phyloP scores from a whole-genome alignment of 305 asterid genomes.

The Coffea humblotiana region DNA sequence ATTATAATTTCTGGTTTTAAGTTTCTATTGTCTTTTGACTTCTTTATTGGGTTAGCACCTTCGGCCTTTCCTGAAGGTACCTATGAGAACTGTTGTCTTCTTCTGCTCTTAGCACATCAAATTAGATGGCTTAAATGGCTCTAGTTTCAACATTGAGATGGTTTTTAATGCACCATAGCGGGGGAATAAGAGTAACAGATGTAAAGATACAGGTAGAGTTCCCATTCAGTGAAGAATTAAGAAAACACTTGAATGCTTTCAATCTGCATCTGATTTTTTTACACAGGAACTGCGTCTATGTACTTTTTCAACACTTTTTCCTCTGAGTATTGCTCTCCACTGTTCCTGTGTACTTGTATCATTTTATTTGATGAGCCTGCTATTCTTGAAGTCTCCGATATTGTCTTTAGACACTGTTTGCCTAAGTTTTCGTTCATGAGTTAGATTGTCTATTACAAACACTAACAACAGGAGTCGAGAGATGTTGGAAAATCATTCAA shows the following conservation, averaged over 20 bases:
- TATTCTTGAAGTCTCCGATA: background rate
- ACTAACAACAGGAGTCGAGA: background rate
- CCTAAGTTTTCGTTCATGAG: background rate
- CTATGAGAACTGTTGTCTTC: background rate
- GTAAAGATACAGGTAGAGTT: background rate
- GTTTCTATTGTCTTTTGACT: background rate
- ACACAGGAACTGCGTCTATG: background rate
- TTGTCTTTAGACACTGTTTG: background rate
- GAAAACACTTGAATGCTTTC: background rate
- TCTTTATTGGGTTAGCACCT: background rate
- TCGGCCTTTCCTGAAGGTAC: background rate
- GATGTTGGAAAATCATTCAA: background rate
- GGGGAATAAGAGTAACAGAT: background rate
- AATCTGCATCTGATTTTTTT: background rate
- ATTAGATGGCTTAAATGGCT: background rate
- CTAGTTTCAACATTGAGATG: background rate
- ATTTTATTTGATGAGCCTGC: background rate
- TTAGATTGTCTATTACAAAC: background rate
- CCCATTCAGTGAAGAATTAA: background rate
- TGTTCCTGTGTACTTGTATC: background rate
- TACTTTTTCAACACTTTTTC: background rate
- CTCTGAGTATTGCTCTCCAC: background rate
- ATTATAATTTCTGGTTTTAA: slow-evolving; percentile 21
- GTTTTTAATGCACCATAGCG: background rate
- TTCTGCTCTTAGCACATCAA: background rate